These are phyloP conservation scores for Clonostachys rhizophaga DNA, from an alignment of 2,329 filamentous ascomycete species.

Conservation along the genomic window DNA sequence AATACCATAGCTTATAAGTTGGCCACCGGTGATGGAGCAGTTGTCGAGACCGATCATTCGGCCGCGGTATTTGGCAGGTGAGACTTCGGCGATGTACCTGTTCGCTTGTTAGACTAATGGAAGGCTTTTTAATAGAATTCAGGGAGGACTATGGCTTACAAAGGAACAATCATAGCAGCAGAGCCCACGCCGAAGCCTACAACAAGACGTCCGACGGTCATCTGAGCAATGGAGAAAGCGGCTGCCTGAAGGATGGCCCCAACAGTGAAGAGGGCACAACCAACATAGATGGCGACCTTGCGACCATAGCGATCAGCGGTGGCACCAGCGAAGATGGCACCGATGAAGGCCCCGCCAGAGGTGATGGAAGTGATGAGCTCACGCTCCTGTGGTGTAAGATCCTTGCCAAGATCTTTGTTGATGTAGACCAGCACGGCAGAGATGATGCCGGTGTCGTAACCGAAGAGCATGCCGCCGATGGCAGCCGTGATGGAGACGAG, in stretches of 20 bases:
- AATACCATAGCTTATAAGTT: conserved; percentile 12
- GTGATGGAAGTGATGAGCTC: too few relatives aligned
- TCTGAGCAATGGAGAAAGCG: conserved; percentile 9
- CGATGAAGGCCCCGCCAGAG: background rate
- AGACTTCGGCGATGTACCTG: conserved; percentile 13
- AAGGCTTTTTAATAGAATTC: background rate
- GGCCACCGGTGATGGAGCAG: conserved; percentile 12
- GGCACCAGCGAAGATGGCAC: background rate
- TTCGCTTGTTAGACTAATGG: background rate
- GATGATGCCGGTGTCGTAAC: conserved; percentile 51
- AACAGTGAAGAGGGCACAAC: conserved; percentile 8
- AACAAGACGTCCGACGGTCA: conserved; percentile 10
- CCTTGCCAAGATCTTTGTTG: too few relatives aligned
- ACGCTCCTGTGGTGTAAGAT: too few relatives aligned
- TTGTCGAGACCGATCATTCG: conserved; percentile 15
- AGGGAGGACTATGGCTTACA: background rate
- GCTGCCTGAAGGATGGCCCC: conserved; percentile 11
- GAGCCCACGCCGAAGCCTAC: conserved; percentile 33
- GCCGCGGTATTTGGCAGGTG: conserved; percentile 12
- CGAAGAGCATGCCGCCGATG: conserved; percentile 52
- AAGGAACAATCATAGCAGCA: conserved; percentile 30
- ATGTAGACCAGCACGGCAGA: conserved; percentile 35
- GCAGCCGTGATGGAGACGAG: conserved; percentile 25
- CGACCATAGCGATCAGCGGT: too few relatives aligned
- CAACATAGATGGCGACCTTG: background rate